Evolutionary conservation across 129 eudicot genomes (phyloP).

Genomic region (Saposhnikovia divaricata): DNA sequence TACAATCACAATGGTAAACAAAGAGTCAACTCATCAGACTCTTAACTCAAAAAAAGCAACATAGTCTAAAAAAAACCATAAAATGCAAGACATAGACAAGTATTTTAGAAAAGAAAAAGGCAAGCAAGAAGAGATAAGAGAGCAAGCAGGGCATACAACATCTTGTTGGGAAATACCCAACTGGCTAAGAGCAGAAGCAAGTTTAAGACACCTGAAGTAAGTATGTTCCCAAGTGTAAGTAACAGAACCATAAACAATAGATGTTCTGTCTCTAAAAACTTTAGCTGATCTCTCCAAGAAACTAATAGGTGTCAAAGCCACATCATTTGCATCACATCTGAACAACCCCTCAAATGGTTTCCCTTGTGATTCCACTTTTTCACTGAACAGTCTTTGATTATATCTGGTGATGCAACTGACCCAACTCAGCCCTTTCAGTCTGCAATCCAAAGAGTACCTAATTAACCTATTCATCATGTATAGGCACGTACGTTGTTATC

Average conservation of each 20-base stretch:
- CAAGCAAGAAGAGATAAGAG: background rate
- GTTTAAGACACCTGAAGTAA: conserved; percentile 50
- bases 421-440: background rate
- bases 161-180: conserved; percentile 69
- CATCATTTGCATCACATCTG: conserved; percentile 37
- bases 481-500: background rate
- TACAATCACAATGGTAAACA: background rate
- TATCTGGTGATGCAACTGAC: background rate
- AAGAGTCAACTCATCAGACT: background rate
- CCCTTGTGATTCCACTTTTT: background rate
- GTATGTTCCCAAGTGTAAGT: conserved; percentile 72
- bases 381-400: background rate
- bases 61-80: background rate
- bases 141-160: conserved; percentile 39
- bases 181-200: conserved; percentile 64
- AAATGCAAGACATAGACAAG: background rate
- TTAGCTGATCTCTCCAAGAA: conserved; percentile 34
- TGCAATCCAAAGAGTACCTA: background rate
- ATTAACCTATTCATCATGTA: background rate
- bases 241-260: conserved; percentile 50
- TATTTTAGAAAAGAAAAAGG: background rate
- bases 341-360: conserved; percentile 35
- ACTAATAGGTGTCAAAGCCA: conserved; percentile 48
- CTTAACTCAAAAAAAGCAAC: background rate
- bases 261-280: conserved; percentile 26